phyloP scores from a whole-genome alignment of 176 grass and related monocot genomes.

The Dendrocalamus sinicus region DNA sequence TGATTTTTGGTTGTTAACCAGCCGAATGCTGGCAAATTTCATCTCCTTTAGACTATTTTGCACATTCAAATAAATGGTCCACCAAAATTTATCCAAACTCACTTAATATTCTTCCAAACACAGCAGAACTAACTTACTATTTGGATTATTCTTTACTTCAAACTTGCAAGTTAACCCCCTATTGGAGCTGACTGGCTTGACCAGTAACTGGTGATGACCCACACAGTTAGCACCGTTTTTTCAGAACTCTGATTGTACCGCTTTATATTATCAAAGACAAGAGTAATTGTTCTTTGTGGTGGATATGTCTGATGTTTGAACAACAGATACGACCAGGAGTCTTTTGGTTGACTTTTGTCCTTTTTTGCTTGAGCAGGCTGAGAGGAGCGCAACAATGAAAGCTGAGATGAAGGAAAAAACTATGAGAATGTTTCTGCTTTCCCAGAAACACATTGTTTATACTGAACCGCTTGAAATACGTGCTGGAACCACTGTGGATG shows the following conservation, averaged over 20 bases:
- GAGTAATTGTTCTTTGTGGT: conserved; percentile 9
- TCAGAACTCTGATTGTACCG: not conserved
- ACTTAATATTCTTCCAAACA: not conserved
- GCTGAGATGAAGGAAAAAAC: conserved; percentile 83
- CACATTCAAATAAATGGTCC: not conserved
- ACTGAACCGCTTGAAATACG: conserved; percentile 80
- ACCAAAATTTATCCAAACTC: not conserved
- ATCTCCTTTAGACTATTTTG: conserved; percentile 3
- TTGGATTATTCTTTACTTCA: conserved; percentile 6
- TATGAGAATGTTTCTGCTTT: conserved; percentile 83
- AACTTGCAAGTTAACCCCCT: not conserved
- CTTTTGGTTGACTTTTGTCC: conserved; percentile 29
- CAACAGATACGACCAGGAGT: not conserved
- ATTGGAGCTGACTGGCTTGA: not conserved
- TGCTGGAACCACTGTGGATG: conserved; percentile 71
- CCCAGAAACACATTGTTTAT: conserved; percentile 93
- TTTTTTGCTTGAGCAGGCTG: conserved; percentile 58
- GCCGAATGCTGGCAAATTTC: not conserved
- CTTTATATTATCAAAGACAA: conserved; percentile 26
- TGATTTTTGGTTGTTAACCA: not conserved
- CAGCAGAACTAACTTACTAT: conserved; percentile 11
- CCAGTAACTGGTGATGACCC: not conserved
- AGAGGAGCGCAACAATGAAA: conserved; percentile 73
- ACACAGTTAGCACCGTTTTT: not conserved
- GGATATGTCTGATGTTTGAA: conserved; percentile 17